These are phyloP conservation scores for Triadica sebifera DNA, from an alignment of 345 rosid genomes.

Conservation along the genomic window DNA sequence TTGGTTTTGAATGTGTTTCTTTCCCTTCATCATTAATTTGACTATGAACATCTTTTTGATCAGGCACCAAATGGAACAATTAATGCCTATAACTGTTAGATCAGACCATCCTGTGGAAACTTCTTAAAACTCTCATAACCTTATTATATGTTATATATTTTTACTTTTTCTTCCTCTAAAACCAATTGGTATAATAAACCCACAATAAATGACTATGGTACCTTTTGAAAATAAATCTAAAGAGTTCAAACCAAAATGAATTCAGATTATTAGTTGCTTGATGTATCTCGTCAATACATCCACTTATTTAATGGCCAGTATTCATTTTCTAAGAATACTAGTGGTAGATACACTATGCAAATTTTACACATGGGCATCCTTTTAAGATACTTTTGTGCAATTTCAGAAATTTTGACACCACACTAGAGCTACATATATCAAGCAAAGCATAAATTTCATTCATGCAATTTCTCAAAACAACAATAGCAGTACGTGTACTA, in stretches of 20 bases:
- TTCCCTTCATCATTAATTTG: constrained; percentile 5
- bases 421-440: neutral
- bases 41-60: constrained; percentile 12
- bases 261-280: neutral
- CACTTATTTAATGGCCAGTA: neutral
- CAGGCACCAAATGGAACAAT: neutral
- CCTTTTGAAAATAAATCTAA: neutral
- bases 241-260: neutral
- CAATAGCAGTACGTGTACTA: neutral
- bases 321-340: neutral
- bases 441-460: neutral
- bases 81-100: constrained; percentile 14
- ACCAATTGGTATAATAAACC: neutral
- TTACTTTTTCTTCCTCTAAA: neutral
- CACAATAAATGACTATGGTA: neutral
- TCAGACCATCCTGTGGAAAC: constrained; percentile 14
- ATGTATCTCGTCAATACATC: no score
- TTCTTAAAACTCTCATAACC: neutral
- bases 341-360: neutral
- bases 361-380: neutral
- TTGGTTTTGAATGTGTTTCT: constrained; percentile 19
- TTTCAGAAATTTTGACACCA: neutral
- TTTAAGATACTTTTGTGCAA: neutral
- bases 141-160: neutral
- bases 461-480: neutral